Evolutionary conservation across 2,329 filamentous ascomycete species (phyloP).

Genomic region (Aspergillus luchuensis): DNA sequence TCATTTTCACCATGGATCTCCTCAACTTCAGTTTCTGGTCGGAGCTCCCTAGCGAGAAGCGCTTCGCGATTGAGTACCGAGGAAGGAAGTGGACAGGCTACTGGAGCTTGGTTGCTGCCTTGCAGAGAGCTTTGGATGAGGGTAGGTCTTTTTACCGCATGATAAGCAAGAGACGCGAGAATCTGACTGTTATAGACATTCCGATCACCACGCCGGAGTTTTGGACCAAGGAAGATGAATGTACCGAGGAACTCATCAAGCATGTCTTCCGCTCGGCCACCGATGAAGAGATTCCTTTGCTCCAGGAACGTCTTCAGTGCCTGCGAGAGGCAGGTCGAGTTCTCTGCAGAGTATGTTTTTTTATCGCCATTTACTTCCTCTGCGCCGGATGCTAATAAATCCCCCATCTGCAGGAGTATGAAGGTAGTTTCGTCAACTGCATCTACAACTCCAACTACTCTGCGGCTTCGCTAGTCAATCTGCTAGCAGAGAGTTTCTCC

Average conservation of each 20-base stretch:
- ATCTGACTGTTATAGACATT: slow-evolving; percentile 59
- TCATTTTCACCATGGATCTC: slow-evolving; percentile 97
- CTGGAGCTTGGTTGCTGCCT: slow-evolving; percentile 84
- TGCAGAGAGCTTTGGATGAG: slow-evolving; percentile 88
- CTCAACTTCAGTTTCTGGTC: slow-evolving; percentile 99
- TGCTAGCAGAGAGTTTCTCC: slow-evolving; percentile 76
- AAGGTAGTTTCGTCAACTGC: slow-evolving; percentile 72
- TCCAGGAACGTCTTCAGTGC: slow-evolving; percentile 74
- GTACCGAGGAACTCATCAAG: slow-evolving; percentile 70
- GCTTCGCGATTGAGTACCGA: slow-evolving; percentile 80
- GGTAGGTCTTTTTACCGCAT: slow-evolving; percentile 52
- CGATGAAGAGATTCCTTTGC: slow-evolving; percentile 81
- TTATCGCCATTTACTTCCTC: background rate
- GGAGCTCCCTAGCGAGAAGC: slow-evolving; percentile 65
- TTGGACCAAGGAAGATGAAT: slow-evolving; percentile 77
- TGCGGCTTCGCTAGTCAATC: slow-evolving; percentile 80
- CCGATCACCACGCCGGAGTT: slow-evolving; percentile 87
- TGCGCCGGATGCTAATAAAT: slow-evolving; percentile 11
- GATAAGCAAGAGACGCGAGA: background rate
- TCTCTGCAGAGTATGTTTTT: slow-evolving; percentile 66
- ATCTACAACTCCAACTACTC: slow-evolving; percentile 75
- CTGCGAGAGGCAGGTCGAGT: slow-evolving; percentile 81
- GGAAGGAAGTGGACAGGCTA: slow-evolving; percentile 89
- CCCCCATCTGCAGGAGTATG: slow-evolving; percentile 62
- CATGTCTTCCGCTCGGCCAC: slow-evolving; percentile 86